Evolutionary conservation across 2,329 filamentous ascomycete species (phyloP).

Genomic region (Monilinia fructicola): DNA sequence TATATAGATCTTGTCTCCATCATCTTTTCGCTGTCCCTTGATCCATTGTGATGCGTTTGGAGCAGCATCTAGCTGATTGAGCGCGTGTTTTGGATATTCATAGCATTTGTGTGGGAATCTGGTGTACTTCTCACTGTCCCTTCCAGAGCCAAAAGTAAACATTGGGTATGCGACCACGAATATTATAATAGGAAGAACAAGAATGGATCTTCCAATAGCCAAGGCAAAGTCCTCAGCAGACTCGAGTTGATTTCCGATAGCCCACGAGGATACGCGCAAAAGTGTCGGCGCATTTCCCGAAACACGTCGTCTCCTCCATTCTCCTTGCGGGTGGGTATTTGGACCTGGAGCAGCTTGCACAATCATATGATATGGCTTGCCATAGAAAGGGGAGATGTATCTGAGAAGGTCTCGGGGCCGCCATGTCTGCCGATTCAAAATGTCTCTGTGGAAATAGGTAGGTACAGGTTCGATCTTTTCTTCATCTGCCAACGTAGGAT

Average conservation of each 20-base stretch:
- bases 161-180: slow-evolving; percentile 19
- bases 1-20: slow-evolving; percentile 17
- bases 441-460: slow-evolving; percentile 21
- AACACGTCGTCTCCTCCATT: slow-evolving; percentile 21
- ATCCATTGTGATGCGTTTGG: slow-evolving; percentile 11
- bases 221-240: slow-evolving; percentile 8
- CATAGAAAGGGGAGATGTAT: slow-evolving; percentile 24
- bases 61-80: slow-evolving; percentile 22
- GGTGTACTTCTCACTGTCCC: slow-evolving; percentile 2
- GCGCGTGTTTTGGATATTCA: slow-evolving; percentile 25
- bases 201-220: slow-evolving; percentile 19
- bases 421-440: slow-evolving; percentile 22
- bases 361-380: slow-evolving; percentile 24
- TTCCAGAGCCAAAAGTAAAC: slow-evolving; percentile 2
- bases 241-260: slow-evolving; percentile 16
- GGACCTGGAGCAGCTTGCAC: slow-evolving; percentile 20
- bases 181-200: slow-evolving; percentile 20
- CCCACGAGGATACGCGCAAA: slow-evolving; percentile 22
- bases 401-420: slow-evolving; percentile 23
- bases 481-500: slow-evolving; percentile 19
- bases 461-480: slow-evolving; percentile 19
- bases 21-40: slow-evolving; percentile 9
- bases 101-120: slow-evolving; percentile 21
- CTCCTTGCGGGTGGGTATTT: slow-evolving; percentile 17
- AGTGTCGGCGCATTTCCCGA: slow-evolving; percentile 22